Conservation (phyloP, 768 basidiomycete species). For the Collybia mongolica region DNA sequence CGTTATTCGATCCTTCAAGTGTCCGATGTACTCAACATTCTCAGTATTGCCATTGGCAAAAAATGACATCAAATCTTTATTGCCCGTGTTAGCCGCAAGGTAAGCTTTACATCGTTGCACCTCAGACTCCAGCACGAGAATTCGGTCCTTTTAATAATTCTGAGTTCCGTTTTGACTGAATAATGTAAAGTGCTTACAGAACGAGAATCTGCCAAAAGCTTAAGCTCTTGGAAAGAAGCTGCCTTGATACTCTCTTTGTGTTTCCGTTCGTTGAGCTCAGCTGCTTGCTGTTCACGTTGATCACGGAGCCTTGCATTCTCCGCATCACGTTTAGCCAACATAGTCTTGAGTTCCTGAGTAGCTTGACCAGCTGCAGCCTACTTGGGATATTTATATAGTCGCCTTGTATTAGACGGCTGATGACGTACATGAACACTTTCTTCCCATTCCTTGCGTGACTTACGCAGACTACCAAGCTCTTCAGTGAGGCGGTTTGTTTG, state of each 20-base stretch:
- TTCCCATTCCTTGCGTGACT: conserved; percentile 45
- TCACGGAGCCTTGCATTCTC: conserved; percentile 72
- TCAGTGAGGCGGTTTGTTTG: conserved; percentile 41
- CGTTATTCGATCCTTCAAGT: conserved; percentile 54
- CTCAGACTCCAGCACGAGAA: conserved; percentile 70
- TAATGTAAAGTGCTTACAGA: conserved; percentile 45
- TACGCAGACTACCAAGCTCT: conserved; percentile 38
- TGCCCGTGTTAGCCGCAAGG: conserved; percentile 71
- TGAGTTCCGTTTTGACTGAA: too few relatives aligned
- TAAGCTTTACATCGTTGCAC: conserved; percentile 68
- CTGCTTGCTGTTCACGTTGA: conserved; percentile 62
- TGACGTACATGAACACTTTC: conserved; percentile 41
- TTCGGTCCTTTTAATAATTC: conserved; percentile 59
- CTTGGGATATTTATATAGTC: conserved; percentile 1
- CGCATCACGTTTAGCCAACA: conserved; percentile 61
- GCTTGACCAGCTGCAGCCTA: conserved; percentile 42
- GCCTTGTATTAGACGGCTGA: neutral
- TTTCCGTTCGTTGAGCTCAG: conserved; percentile 69
- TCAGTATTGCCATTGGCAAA: conserved; percentile 57
- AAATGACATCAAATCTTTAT: conserved; percentile 72
- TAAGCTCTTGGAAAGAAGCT: conserved; percentile 62
- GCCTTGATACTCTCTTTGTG: conserved; percentile 59
- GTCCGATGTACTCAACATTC: conserved; percentile 48
- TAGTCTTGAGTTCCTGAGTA: conserved; percentile 61
- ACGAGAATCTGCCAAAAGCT: conserved; percentile 62